Base-by-base conservation (phyloP, 192 early-diverging fungal genomes). In the Coemansia sp. region DNA sequence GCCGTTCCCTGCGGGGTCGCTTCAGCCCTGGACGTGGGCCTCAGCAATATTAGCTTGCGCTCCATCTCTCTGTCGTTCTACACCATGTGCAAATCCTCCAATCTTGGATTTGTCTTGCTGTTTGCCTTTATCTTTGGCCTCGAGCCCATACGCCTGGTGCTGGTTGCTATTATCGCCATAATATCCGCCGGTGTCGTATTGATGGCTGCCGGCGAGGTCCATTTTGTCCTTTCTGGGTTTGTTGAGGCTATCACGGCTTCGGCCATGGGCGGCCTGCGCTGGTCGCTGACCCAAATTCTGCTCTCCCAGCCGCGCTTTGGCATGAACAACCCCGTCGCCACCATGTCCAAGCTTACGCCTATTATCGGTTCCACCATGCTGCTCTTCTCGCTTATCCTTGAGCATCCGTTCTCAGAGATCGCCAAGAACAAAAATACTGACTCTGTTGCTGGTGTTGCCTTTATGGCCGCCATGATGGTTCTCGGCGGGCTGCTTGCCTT, bases 81-180 rank as follows among this genome's bases (percentile, higher is more conserved):
- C 81, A 98, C 90, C 56, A 92, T 92, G 89, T 89, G 88, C 77
- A 92, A 92, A 69, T 90, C 89, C 4, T 89, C 90, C 8, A 84
- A 84, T 2, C 78, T 88, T 54, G 86, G 86, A 1, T 90, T 89
- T 65, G 87, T 91, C n/a, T 83, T 98, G 25, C 61, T 98, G 16
- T 98, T 98, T 74, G 93, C 95, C 3, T 93, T 95, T 60, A 62
- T 90, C 2, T 98, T 98, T 82, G 84, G 85, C 12, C 81, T 98
- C 62, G 95, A 98, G 71, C 69, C 80, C 28, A 86, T 89, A 6
- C 90, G 87, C 1, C 85, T 86, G 76, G 83, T 68, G 48, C 77
- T 96, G 19, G 82, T 88, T 23, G 84, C 71, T 18, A 87, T 93
- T 58, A 94, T 95, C 62, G 65, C 84, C 5, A 83, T 93, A 2